Evolutionary conservation across 306 rosid genomes (phyloP).

Genomic region (Psophocarpus tetragonolobus): DNA sequence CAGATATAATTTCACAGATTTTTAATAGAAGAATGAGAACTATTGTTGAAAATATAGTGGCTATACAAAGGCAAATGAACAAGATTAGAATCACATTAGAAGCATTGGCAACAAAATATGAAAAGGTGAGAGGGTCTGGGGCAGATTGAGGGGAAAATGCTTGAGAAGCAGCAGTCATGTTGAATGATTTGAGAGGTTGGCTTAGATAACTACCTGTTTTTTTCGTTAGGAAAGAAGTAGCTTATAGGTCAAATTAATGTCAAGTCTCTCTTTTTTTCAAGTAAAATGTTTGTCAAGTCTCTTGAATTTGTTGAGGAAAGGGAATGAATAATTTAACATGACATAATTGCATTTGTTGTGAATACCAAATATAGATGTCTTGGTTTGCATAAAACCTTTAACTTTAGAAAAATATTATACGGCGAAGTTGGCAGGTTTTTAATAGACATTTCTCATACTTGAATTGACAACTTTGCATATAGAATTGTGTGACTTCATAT

Average conservation of each 20-base stretch:
- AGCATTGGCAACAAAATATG: slow-evolving; percentile 1
- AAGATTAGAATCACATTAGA: not conserved
- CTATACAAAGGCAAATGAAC: not conserved
- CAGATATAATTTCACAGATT: not conserved
- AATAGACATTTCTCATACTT: not conserved
- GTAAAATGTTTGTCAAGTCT: slow-evolving; percentile 4
- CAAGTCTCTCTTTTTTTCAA: too few species aligned
- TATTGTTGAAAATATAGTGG: slow-evolving; percentile 6
- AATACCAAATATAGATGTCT: slow-evolving; percentile 14
- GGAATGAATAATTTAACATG: slow-evolving; percentile 5
- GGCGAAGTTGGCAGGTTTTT: not conserved
- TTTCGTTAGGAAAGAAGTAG: not conserved
- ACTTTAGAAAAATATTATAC: not conserved
- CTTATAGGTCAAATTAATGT: not conserved
- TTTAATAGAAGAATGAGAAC: slow-evolving; percentile 1
- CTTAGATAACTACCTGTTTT: not conserved
- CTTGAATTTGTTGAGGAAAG: not conserved
- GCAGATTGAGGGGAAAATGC: not conserved
- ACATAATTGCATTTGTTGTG: slow-evolving; percentile 13
- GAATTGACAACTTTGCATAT: not conserved
- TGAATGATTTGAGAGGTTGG: slow-evolving; percentile 19
- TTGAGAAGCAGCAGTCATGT: slow-evolving; percentile 8
- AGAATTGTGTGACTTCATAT: not conserved
- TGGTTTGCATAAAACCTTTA: not conserved
- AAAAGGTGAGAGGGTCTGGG: not conserved